Evolutionary conservation across 345 rosid genomes (phyloP).

Genomic region (Sisymbrium irio): DNA sequence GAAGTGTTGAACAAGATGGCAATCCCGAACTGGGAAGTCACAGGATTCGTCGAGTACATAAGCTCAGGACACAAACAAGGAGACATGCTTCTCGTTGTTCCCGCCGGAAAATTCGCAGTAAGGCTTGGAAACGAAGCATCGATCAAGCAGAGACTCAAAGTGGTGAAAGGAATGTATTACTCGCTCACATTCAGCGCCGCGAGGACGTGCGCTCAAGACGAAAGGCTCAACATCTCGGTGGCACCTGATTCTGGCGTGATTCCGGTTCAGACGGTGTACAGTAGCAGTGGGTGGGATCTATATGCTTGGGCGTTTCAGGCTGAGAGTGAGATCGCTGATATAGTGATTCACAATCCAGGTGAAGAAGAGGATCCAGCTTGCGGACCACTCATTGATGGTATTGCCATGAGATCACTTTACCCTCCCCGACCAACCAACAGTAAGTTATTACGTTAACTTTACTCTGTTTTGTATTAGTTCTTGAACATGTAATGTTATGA

Average conservation of each 20-base stretch:
- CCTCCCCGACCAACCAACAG: slow-evolving; percentile 60
- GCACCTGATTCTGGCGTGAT: slow-evolving; percentile 70
- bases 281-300: slow-evolving; percentile 83
- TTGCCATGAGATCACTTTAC: slow-evolving; percentile 59
- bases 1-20: slow-evolving; percentile 46
- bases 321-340: slow-evolving; percentile 35
- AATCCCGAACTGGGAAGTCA: slow-evolving; percentile 74
- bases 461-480: background rate
- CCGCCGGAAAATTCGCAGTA: slow-evolving; percentile 72
- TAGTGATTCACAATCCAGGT: slow-evolving; percentile 77
- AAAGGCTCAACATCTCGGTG: slow-evolving; percentile 66
- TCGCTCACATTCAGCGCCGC: slow-evolving; percentile 84
- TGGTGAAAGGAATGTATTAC: slow-evolving; percentile 57
- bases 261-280: slow-evolving; percentile 78
- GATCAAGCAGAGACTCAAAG: slow-evolving; percentile 62
- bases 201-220: slow-evolving; percentile 89
- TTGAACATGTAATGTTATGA: background rate
- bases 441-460: slow-evolving; percentile 27
- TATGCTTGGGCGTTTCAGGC: slow-evolving; percentile 82
- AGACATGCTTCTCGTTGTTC: slow-evolving; percentile 89
- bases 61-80: slow-evolving; percentile 90
- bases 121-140: slow-evolving; percentile 90
- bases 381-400: slow-evolving; percentile 77
- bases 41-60: slow-evolving; percentile 84
- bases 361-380: slow-evolving; percentile 86